Percentiles rank a stretch among this genome's conserved stretches.
These are phyloP conservation scores for Raphanus raphanistrum DNA, from an alignment of 345 rosid genomes.

Conservation along the genomic window DNA sequence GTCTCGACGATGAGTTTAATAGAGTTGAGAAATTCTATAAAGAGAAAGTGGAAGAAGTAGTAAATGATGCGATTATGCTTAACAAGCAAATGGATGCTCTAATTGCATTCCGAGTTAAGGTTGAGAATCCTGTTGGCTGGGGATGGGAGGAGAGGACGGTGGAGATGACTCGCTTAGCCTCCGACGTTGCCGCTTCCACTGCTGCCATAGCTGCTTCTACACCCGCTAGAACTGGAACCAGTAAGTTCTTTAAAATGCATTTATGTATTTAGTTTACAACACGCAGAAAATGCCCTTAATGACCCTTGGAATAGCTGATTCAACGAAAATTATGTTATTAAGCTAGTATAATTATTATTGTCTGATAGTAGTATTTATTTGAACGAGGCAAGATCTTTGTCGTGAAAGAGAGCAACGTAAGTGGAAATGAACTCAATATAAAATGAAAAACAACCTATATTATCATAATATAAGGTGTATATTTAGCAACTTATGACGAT, in stretches of 20 bases:
- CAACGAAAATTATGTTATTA: neutral
- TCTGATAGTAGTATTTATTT: neutral
- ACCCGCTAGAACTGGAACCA: slow-evolving; percentile 43
- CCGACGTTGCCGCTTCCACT: slow-evolving; percentile 5
- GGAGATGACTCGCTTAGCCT: slow-evolving; percentile 43
- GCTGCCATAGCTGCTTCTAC: slow-evolving; percentile 48
- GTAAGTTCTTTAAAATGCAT: slow-evolving; percentile 27
- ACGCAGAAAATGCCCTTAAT: neutral
- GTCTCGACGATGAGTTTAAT: slow-evolving; percentile 68
- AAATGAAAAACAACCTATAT: neutral
- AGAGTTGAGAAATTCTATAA: slow-evolving; percentile 54
- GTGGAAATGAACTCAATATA: neutral
- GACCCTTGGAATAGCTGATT: neutral
- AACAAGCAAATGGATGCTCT: slow-evolving; percentile 70
- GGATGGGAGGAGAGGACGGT: slow-evolving; percentile 49
- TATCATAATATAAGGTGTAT: neutral
- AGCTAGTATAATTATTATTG: too few relatives aligned
- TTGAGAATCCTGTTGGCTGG: slow-evolving; percentile 47
- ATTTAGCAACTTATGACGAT: neutral
- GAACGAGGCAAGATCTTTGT: neutral
- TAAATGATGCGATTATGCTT: slow-evolving; percentile 53
- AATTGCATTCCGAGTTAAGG: slow-evolving; percentile 51
- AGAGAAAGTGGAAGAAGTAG: slow-evolving; percentile 54
- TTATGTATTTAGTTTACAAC: slow-evolving; percentile 33
- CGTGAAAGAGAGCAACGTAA: neutral